These are phyloP conservation scores for Suillus subaureus DNA, from an alignment of 768 basidiomycete species.

Conservation along the genomic window DNA sequence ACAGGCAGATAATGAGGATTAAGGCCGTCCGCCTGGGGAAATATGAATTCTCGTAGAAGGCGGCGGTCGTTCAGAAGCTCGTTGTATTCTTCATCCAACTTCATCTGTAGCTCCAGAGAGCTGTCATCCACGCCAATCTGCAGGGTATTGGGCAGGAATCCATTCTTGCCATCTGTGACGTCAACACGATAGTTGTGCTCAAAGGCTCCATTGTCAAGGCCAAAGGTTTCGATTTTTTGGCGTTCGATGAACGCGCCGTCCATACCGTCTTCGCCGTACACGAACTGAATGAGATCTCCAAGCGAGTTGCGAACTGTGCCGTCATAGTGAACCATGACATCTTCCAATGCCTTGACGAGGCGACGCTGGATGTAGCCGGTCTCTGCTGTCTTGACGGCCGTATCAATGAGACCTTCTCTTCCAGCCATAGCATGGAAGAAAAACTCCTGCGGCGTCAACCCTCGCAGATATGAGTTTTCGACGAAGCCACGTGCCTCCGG, in stretches of 20 bases:
- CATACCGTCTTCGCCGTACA: conserved; percentile 99
- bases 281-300: conserved; percentile 93
- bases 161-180: conserved; percentile 79
- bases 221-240: conserved; percentile 90
- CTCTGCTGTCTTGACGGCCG: conserved; percentile 99
- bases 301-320: conserved; percentile 97
- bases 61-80: conserved; percentile 75
- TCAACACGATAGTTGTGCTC: conserved; percentile 95
- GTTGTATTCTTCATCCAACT: conserved; percentile 78
- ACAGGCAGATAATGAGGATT: conserved; percentile 89
- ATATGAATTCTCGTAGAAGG: conserved; percentile 79
- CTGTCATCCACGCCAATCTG: conserved; percentile 89
- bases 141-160: conserved; percentile 77
- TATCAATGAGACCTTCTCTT: conserved; percentile 98
- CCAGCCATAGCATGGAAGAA: conserved; percentile 99
- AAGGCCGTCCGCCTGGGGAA: conserved; percentile 72
- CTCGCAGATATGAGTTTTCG: conserved; percentile 97
- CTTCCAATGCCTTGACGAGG: conserved; percentile 96
- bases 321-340: conserved; percentile 97
- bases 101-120: conserved; percentile 79
- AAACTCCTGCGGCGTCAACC: conserved; percentile 96
- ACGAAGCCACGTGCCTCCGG: conserved; percentile 98
- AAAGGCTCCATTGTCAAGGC: conserved; percentile 79
- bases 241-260: conserved; percentile 97
- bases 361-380: conserved; percentile 99